Conservation (phyloP, 2,329 filamentous ascomycete genomes). For the Pseudogymnoascus sp. region DNA sequence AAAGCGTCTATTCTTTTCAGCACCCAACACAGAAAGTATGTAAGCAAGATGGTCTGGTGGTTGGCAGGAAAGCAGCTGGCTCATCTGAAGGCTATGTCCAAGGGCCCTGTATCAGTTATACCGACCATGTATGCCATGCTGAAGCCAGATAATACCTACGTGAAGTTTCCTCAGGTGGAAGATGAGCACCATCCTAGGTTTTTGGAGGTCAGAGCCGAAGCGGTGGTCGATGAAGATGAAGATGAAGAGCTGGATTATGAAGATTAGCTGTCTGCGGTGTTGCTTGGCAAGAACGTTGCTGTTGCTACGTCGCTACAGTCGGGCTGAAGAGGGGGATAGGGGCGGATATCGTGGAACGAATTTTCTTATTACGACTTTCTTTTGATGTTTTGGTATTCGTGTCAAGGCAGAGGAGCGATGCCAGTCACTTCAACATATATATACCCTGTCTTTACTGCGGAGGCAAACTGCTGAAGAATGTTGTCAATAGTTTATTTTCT, state of each 20-base stretch:
- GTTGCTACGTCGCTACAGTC: not conserved
- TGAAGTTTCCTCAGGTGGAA: conserved; percentile 10
- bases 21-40: conserved; percentile 8
- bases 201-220: not conserved
- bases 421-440: not conserved
- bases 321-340: not conserved
- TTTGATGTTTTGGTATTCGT: not conserved
- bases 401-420: not conserved
- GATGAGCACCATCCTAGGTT: conserved; percentile 3
- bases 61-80: conserved; percentile 25
- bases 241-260: conserved; percentile 5
- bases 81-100: conserved; percentile 19
- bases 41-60: conserved; percentile 19
- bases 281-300: not conserved
- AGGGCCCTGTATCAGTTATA: conserved; percentile 4
- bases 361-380: not conserved
- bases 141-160: conserved; percentile 15
- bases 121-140: conserved; percentile 17
- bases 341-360: not conserved
- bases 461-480: not conserved
- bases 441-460: conserved; percentile 7
- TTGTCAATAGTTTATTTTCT: not conserved
- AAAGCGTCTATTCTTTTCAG: conserved; percentile 34
- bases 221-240: not conserved
- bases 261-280: not conserved